A percentile compares a stretch with the other conserved stretches of the same genome.
Conservation (phyloP, 2,329 filamentous ascomycete species). For the Coniochaeta pulveracea region DNA sequence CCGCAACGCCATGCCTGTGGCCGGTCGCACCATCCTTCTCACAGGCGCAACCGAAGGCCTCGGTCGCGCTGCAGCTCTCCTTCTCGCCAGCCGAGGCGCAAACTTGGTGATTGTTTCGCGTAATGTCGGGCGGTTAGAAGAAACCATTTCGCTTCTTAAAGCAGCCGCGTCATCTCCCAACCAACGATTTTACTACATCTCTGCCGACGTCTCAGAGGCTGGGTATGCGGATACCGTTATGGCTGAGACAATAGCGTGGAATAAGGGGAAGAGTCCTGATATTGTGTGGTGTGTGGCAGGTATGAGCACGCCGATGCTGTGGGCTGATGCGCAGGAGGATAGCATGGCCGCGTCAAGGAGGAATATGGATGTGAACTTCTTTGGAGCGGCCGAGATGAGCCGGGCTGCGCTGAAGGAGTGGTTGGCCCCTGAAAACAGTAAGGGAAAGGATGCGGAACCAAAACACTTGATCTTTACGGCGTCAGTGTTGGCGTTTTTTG, state of each 20-base stretch:
- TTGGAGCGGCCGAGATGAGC: slow-evolving; percentile 74
- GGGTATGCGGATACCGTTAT: slow-evolving; percentile 62
- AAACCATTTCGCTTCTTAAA: slow-evolving; percentile 47
- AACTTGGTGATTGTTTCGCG: slow-evolving; percentile 80
- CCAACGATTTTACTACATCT: slow-evolving; percentile 76
- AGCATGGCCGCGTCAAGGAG: slow-evolving; percentile 53
- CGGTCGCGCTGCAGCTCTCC: slow-evolving; percentile 63
- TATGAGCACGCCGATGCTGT: slow-evolving; percentile 60
- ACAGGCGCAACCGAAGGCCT: slow-evolving; percentile 92
- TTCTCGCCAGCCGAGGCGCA: slow-evolving; percentile 74
- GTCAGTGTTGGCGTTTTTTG: slow-evolving; percentile 63
- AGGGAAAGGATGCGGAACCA: slow-evolving; percentile 33
- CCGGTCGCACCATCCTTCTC: slow-evolving; percentile 73
- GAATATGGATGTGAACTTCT: slow-evolving; percentile 93
- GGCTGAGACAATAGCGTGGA: slow-evolving; percentile 66
- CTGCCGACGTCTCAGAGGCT: slow-evolving; percentile 65
- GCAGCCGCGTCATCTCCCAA: slow-evolving; percentile 51
- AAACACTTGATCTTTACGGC: slow-evolving; percentile 84
- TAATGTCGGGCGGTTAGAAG: slow-evolving; percentile 61
- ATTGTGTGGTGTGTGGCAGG: slow-evolving; percentile 89
- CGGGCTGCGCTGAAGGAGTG: slow-evolving; percentile 68
- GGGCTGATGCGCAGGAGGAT: slow-evolving; percentile 56
- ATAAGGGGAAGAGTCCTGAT: slow-evolving; percentile 61
- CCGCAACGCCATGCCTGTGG: slow-evolving; percentile 71
- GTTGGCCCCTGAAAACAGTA: slow-evolving; percentile 40